phyloP scores from a whole-genome alignment of 2,329 filamentous ascomycete species.

The Phialophora tarda region DNA sequence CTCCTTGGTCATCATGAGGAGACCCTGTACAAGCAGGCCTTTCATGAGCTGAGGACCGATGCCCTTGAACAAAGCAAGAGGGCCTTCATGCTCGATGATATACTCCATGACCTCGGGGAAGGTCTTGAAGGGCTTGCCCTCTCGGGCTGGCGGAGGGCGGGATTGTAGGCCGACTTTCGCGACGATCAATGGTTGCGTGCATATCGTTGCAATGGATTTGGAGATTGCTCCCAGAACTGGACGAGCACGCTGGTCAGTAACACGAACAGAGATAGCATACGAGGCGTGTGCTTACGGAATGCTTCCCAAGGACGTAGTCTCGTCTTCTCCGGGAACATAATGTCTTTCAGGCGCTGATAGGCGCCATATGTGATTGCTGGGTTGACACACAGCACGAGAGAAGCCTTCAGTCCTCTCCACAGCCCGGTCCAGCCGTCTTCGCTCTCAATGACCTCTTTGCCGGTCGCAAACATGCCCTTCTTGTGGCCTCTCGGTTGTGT shows the following conservation, averaged over 20 bases:
- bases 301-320: slow-evolving; percentile 83
- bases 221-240: slow-evolving; percentile 89
- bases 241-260: slow-evolving; percentile 18
- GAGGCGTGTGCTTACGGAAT: slow-evolving; percentile 71
- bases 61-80: slow-evolving; percentile 88
- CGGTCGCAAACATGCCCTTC: slow-evolving; percentile 86
- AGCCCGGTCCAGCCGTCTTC: slow-evolving; percentile 88
- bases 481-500: slow-evolving; percentile 83
- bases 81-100: slow-evolving; percentile 86
- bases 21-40: slow-evolving; percentile 88
- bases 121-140: slow-evolving; percentile 90
- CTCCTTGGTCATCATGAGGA: slow-evolving; percentile 99
- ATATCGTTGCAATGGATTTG: slow-evolving; percentile 88
- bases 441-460: slow-evolving; percentile 83
- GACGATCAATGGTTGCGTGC: slow-evolving; percentile 93
- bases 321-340: slow-evolving; percentile 76
- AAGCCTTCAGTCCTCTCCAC: slow-evolving; percentile 95
- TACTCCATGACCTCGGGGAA: slow-evolving; percentile 95
- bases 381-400: slow-evolving; percentile 92
- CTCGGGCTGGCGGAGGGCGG: slow-evolving; percentile 79
- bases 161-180: slow-evolving; percentile 97
- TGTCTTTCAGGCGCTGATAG: slow-evolving; percentile 83
- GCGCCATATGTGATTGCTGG: slow-evolving; percentile 97
- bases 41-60: slow-evolving; percentile 94
- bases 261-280: not conserved